A percentile compares a stretch with the other conserved stretches of the same genome.
These are phyloP conservation scores for Arabidopsis hybrid DNA, from an alignment of 441 rosid species.

Conservation along the genomic window DNA sequence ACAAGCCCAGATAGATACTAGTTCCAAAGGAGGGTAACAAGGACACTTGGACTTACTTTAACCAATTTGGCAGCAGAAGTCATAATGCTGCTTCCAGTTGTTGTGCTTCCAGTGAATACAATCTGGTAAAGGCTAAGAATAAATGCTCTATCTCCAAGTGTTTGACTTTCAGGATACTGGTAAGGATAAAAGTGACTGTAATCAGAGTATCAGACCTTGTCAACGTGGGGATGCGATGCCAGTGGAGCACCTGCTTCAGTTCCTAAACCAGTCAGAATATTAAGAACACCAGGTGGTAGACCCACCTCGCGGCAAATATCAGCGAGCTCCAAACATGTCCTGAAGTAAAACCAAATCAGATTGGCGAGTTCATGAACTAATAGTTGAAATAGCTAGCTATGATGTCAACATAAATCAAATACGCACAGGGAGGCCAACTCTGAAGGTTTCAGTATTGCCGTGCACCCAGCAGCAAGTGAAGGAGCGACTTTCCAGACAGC, in stretches of 20 bases:
- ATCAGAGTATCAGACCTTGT: slow-evolving; percentile 87
- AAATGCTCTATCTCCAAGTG: slow-evolving; percentile 10
- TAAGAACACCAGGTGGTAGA: slow-evolving; percentile 97
- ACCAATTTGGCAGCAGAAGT: slow-evolving; percentile 83
- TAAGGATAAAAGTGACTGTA: slow-evolving; percentile 23
- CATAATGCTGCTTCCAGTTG: slow-evolving; percentile 90
- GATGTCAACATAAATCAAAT: slow-evolving; percentile 25
- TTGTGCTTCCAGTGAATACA: slow-evolving; percentile 95
- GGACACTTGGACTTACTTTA: slow-evolving; percentile 58
- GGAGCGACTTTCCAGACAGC: slow-evolving; percentile 99
- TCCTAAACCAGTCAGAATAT: slow-evolving; percentile 92
- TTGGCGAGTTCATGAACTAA: slow-evolving; percentile 20
- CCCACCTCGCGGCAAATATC: slow-evolving; percentile 89
- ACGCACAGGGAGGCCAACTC: slow-evolving; percentile 90
- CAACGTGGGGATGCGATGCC: slow-evolving; percentile 90
- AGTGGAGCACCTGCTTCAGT: slow-evolving; percentile 97
- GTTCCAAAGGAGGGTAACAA: slow-evolving; percentile 29
- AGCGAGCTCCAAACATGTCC: slow-evolving; percentile 98
- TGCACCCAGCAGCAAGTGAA: slow-evolving; percentile 97
- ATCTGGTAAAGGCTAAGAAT: slow-evolving; percentile 54
- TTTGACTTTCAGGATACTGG: slow-evolving; percentile 33
- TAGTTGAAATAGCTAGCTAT: slow-evolving; percentile 28
- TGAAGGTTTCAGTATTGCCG: slow-evolving; percentile 94
- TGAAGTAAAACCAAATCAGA: slow-evolving; percentile 48
- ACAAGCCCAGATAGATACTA: slow-evolving; percentile 25